A percentile compares a stretch with the other conserved stretches of the same genome.
These are phyloP conservation scores for Hamigera avellanea DNA, from an alignment of 495 filamentous ascomycete species.

Conservation along the genomic window DNA sequence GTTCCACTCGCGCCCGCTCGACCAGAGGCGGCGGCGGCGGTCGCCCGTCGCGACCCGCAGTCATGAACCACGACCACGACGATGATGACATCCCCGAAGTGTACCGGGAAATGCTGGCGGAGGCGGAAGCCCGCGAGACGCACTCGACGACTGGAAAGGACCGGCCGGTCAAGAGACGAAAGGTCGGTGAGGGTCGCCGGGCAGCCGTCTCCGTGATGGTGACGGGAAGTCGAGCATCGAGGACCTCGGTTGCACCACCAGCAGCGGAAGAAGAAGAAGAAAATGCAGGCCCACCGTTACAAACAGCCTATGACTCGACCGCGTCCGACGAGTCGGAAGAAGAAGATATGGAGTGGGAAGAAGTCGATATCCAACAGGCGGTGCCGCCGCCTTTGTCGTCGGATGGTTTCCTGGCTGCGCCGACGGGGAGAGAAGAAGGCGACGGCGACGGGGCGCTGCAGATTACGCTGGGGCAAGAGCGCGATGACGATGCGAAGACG, in stretches of 20 bases:
- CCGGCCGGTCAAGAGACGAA: constrained; percentile 33
- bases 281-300: constrained; percentile 14
- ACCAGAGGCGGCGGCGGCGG: too few species aligned
- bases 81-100: constrained; percentile 37
- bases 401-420: not conserved
- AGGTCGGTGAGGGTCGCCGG: constrained; percentile 17
- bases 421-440: constrained; percentile 4
- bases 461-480: constrained; percentile 43
- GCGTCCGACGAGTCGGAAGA: constrained; percentile 44
- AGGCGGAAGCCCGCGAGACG: constrained; percentile 39
- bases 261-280: constrained; percentile 4
- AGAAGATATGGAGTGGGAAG: constrained; percentile 51
- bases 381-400: constrained; percentile 1
- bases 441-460: constrained; percentile 34
- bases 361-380: constrained; percentile 43
- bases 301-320: constrained; percentile 34
- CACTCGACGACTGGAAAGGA: constrained; percentile 18
- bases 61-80: not conserved
- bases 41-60: too few species aligned
- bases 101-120: constrained; percentile 57
- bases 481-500: too few species aligned
- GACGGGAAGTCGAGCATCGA: constrained; percentile 3
- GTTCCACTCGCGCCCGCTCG: too few species aligned
- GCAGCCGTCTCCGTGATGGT: constrained; percentile 8
- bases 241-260: too few species aligned